These are phyloP conservation scores for Sporothrix schenckii DNA, from an alignment of 2,329 filamentous ascomycete genomes.

Conservation along the genomic window DNA sequence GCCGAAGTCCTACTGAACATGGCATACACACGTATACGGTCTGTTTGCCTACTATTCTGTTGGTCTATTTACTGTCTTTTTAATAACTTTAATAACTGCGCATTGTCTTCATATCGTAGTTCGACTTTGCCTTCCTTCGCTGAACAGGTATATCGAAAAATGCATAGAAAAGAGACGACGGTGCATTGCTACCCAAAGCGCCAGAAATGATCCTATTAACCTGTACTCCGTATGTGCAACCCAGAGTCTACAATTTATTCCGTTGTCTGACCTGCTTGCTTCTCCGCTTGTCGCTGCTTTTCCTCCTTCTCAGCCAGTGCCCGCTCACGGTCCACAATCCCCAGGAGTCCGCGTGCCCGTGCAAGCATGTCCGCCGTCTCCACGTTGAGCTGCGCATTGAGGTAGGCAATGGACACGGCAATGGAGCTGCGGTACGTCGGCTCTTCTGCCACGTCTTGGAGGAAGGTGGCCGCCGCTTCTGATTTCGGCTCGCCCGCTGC, in stretches of 20 bases:
- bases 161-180: not conserved
- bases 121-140: no score
- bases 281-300: constrained; percentile 33
- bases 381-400: constrained; percentile 41
- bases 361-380: constrained; percentile 48
- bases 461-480: not conserved
- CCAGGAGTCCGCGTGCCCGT: constrained; percentile 47
- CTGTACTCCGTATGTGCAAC: not conserved
- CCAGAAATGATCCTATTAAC: not conserved
- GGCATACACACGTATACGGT: no score
- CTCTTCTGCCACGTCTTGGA: not conserved
- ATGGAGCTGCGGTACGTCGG: constrained; percentile 42
- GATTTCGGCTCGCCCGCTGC: not conserved
- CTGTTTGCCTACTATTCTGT: no score
- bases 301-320: constrained; percentile 41
- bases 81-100: no score
- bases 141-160: not conserved
- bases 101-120: no score
- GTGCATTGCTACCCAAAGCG: not conserved
- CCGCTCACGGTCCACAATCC: constrained; percentile 48
- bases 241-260: no score
- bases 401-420: constrained; percentile 31
- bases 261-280: not conserved
- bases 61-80: no score
- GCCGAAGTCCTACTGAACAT: no score